Evolutionary conservation across 306 rosid species (phyloP), one percentile per base, ranked within the genome.

Genomic region (Alnus glutinosa): DNA sequence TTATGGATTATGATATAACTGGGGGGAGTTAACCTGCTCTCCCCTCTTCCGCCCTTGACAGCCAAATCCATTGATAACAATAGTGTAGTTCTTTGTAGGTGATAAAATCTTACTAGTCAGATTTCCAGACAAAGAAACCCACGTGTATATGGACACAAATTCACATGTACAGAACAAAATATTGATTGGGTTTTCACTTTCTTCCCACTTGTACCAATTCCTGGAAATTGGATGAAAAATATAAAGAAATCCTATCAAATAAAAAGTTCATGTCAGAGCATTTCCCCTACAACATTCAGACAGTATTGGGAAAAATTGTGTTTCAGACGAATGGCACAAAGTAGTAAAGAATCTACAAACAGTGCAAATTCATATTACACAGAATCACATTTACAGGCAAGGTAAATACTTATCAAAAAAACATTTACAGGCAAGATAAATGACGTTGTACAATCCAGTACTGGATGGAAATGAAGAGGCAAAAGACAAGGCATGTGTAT

Each of bases 381-480:
- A n/a, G 34, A 71, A 71, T 47, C 68, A 67, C 11, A 67, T 79
- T 42, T 77, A 42, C 88, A 87, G 76, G 48, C 23, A 34, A 44
- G 32, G 30, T 34, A 46, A 73, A 55, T 68, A 67, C 75, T 34
- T 76, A 72, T 71, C 52, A 71, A 16, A 75, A 71, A 71, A 48
- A 39, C 14, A 67, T 79, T 52, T 77, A 42, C 88, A 87, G 76
- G 57, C 23, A 34, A 57, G 42, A 15, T 28, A 77, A 79, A 75
- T 54, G 66, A 58, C 72, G 69, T 68, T 59, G 36, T 62, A 46
- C 10, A 57, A 73, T 55, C 68, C 76, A 79, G 75, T 79, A 34
- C 71, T 68, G 39, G 55, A 74, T 57, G 71, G 18, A 74, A 58
- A 77, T 44, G 76, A 52, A 70, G 7, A 57, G 51, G 69, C 68